Evolutionary conservation across 768 basidiomycete genomes (phyloP), one percentile per base, ranked within the genome.

Genomic region (Serendipita sp.): DNA sequence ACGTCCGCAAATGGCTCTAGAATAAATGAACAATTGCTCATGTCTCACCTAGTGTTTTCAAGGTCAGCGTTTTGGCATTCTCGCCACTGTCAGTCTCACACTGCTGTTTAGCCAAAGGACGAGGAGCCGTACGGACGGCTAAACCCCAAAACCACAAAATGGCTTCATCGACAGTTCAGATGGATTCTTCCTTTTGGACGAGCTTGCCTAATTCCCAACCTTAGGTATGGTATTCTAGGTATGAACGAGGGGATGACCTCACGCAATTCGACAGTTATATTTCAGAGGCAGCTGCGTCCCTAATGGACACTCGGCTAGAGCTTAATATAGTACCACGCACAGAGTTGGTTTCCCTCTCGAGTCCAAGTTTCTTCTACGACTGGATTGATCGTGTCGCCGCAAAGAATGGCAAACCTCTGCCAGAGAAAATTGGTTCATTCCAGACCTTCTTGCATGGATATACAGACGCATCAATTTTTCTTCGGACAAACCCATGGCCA

Each of bases 111-210:
- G 20, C 28, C n/a, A 14, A 28, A 24, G 51, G 87, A 90, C 64
- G 88, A 90, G 70, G 89, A 92, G 67, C 90, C 90, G 1, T 94
- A 93, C 70, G 90, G 90, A 26, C 77, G 82, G 42, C 76, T 92
- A 20, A 93, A 93, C 71, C 90, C 90, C 0, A 94, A 94, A 86
- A 91, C 88, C 1, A 88, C 85, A 28, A 91, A 91, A 78, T 91
- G 90, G 89, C 74, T 91, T 30, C 90, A 91, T 73, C 80, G 89
- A 66, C 86, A 92, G 70, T 85, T 91, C 69, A 81, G 86, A 64
- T 91, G 86, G 86, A 82, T 92, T 61, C 88, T 92, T 68, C 90
- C 90, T 28, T 94, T 94, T 70, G 92, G 92, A 14, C 79, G 92
- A 38, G 81, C 86, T 22, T 95, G 90, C 68, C 80, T 94, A 61